Percentiles rank a stretch among this genome's conserved stretches.
Evolutionary conservation across 306 rosid species (phyloP).

Genomic region (Astragalus membranaceus): DNA sequence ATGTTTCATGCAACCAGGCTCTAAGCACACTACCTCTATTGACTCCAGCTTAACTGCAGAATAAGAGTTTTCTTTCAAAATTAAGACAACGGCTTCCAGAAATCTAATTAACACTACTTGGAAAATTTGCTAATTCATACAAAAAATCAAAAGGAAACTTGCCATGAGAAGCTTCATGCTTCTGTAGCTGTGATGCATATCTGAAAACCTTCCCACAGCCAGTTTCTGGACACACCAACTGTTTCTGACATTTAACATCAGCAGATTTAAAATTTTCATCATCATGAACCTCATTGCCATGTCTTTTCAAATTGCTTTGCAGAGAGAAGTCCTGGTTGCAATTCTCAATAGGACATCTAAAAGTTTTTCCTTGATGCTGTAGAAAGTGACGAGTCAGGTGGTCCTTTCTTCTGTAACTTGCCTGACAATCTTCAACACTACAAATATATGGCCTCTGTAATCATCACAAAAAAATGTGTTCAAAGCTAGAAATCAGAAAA

Average conservation of each 20-base stretch:
- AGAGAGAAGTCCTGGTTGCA: slow-evolving; percentile 50
- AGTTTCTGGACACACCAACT: slow-evolving; percentile 49
- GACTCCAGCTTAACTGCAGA: slow-evolving; percentile 65
- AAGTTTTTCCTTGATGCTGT: slow-evolving; percentile 56
- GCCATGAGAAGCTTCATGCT: slow-evolving; percentile 80
- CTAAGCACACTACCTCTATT: slow-evolving; percentile 56
- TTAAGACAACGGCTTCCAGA: not conserved
- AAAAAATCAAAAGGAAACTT: not conserved
- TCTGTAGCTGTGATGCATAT: slow-evolving; percentile 46
- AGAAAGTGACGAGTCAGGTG: slow-evolving; percentile 79
- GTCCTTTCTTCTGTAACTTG: slow-evolving; percentile 83
- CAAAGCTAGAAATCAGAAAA: not conserved
- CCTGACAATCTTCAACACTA: slow-evolving; percentile 53
- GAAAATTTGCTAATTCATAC: not conserved
- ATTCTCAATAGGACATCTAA: slow-evolving; percentile 57
- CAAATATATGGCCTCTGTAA: slow-evolving; percentile 70
- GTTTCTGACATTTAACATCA: slow-evolving; percentile 23
- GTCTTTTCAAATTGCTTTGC: slow-evolving; percentile 51
- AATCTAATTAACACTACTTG: not conserved
- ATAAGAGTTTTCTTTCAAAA: not conserved
- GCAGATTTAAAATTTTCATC: slow-evolving; percentile 21
- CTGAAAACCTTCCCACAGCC: slow-evolving; percentile 74
- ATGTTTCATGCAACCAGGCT: slow-evolving; percentile 63
- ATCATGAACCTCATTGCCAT: slow-evolving; percentile 44
- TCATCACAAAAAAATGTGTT: not conserved